Base-by-base conservation (phyloP, 179 eudicot species). In the Beta lomatogona region DNA sequence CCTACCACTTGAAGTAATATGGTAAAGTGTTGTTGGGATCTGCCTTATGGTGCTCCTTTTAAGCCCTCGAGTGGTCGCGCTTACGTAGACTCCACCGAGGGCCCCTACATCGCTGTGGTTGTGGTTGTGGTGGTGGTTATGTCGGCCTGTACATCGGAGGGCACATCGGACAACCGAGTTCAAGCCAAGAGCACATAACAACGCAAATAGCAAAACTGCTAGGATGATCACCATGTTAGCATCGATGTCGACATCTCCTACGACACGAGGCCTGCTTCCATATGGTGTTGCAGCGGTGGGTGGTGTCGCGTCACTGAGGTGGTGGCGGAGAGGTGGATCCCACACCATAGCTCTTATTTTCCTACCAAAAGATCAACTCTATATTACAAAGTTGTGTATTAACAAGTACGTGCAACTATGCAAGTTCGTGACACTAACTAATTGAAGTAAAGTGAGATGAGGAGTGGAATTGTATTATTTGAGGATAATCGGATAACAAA, bases 141-240 rank as follows among this genome's bases (percentile, higher is more conserved):
- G 83, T 1, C 31, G 61, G 75, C 68, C n/a, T 4, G 71, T 59
- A 8, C 63, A 86, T n/a, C 86, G 81, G 21, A 83, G 71, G 16
- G 82, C 74, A 25, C 88, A 86, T 14, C 86, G 84, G 4, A 80
- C 73, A 3, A 86, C 64, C 5, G 88, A 86, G 77, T 86, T 86
- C 25, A 86, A 48, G 1, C 86, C 84, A 11, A 86, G 71, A 19
- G 86, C 84, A 28, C 88, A 86, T 16, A 86, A 61, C 22, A 86
- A 71, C 18, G 88, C 86, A 53, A 79, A 83, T 21, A 86, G 86
- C 15, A 86, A 60, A 1, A 85, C 84, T 9, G 80, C 86, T 59
- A 83, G 77, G 82, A 86, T 86, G 55, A 86, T 73, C 28, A 83
- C 80, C 88, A 86, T 86, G 77, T 80, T 83, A 21, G 83, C 70